These are phyloP conservation scores for Fagopyrum homotropicum DNA, from an alignment of 148 eudicot species.

Conservation along the genomic window DNA sequence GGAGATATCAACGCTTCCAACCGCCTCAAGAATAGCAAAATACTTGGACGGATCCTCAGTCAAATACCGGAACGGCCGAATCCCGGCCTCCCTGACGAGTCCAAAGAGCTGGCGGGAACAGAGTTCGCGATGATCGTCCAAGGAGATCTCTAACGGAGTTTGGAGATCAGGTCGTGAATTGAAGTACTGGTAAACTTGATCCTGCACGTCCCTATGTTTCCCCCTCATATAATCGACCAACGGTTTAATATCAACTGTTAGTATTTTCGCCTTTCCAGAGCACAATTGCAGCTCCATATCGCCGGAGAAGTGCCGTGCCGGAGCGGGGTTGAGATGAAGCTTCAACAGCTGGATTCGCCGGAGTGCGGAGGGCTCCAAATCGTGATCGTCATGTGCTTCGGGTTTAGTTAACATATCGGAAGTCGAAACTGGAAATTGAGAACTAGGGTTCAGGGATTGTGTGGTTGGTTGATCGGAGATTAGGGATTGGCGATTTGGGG, in stretches of 20 bases:
- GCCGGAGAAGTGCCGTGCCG: neutral
- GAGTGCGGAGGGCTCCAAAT: constrained; percentile 17
- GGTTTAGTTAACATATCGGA: neutral
- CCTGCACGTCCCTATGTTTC: constrained; percentile 66
- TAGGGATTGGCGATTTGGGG: neutral
- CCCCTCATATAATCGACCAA: constrained; percentile 69
- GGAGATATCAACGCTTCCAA: constrained; percentile 79
- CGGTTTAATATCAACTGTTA: constrained; percentile 32
- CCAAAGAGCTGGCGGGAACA: constrained; percentile 62
- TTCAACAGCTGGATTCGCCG: constrained; percentile 51
- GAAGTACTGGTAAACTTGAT: constrained; percentile 52
- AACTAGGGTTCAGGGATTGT: neutral
- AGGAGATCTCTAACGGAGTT: constrained; percentile 72
- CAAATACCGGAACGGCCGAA: constrained; percentile 52
- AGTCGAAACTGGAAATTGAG: neutral
- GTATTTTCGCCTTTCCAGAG: constrained; percentile 28
- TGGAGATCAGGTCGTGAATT: constrained; percentile 55
- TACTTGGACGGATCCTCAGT: constrained; percentile 68
- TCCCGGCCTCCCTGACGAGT: constrained; percentile 63
- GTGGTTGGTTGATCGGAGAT: constrained; percentile 6
- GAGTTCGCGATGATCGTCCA: constrained; percentile 67
- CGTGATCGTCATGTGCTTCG: constrained; percentile 18
- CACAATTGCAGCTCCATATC: constrained; percentile 26
- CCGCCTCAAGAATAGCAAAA: constrained; percentile 75
- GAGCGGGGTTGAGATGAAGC: constrained; percentile 32